Evolutionary conservation across 2,329 filamentous ascomycete species (phyloP), one percentile per base, ranked within the genome.

Genomic region (Fusarium sp.): DNA sequence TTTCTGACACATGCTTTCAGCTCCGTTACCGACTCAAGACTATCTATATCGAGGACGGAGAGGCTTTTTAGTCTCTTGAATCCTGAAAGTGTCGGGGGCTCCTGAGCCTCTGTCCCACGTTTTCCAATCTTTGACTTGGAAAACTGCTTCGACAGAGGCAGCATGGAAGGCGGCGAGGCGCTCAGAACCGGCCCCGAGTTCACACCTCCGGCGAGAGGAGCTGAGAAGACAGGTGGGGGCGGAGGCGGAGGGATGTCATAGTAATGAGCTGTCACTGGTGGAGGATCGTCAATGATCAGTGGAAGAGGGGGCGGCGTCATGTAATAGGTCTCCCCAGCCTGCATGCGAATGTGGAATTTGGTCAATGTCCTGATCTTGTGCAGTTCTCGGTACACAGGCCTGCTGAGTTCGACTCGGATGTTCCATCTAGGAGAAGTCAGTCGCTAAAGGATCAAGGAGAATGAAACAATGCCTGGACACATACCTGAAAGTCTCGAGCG

Each of bases 361-460:
- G 82, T 82, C 27, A 90, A 80, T 6, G 83, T 81, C 16, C 78
- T 65, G 61, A 89, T 86, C 33, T 81, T 77, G 73, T 89, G 87
- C 10, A 90, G 79, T 33, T 83, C 82, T 61, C 81, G 81, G 77
- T 87, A 90, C 4, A 90, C 83, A 1, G 83, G 83, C 6, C 86
- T 81, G 73, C 84, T 88, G 9, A 90, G 81, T 75, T 90, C 88
- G 59, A 90, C 84, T 6, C 87, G 83, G 58, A 90, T 86, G 74
- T 90, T 88, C 88, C 88, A 90, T 68, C 85, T 88, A 44, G 58
- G 31, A 27, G 23, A 25, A 10, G 33, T 66, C 31, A 61, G 36
- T 67, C 42, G 46, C 7, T 3, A 33, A 44, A 25, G 16, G 31
- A 40, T n/a, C 14, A 53, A 8, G 50, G 11, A 11, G 31, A 31